Base-by-base conservation (phyloP, 2,329 filamentous ascomycete genomes). In the Aspergillus pseudotamarii region DNA sequence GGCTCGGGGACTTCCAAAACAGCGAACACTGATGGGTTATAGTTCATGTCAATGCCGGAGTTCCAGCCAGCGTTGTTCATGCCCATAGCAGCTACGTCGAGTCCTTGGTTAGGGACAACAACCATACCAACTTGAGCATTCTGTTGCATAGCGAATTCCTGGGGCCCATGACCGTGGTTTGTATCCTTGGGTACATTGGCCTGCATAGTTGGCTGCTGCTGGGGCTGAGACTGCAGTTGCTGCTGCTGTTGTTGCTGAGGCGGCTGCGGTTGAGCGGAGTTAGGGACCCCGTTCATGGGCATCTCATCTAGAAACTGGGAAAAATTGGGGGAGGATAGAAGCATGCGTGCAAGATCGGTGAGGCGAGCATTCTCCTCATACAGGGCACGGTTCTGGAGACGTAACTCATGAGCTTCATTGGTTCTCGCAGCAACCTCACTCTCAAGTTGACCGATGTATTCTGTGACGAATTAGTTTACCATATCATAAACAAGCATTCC, bases 381-480 rank as follows among this genome's bases (percentile, higher is more conserved):
- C 21, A 99, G 85, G 43, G 91, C 89, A 56, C 88, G 87, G 83
- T 97, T 98, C 79, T 96, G 89, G 41, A 85, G 81, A 66, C 91
- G 90, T 38, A 97, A 86, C 53, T 93, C 91, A 67, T 90, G 90
- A 69, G 91, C 90, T 82, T 98, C 94, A 68, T 89, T 91, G 46
- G 90, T 89, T 82, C 95, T 96, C 73, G 84, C 84, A 60, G 92
- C 90, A 71, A 97, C 91, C 78, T 98, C 94, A 66, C 87, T 85
- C 83, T 99, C 95, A 19, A 99, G 91, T 79, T 98, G 94, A 66
- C 88, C 87, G 75, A 99, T 98, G 83, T 98, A 98, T 86, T 98
- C 95, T 98, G 30, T n/a, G 61, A 34, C 16, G 61, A 48, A 78
- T 92, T 85, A 92, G 87, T 69, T 60, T 59, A 28, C 19, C 21